phyloP scores from a whole-genome alignment of 331 rosid species.

The Rhamnella rubrinervis region DNA sequence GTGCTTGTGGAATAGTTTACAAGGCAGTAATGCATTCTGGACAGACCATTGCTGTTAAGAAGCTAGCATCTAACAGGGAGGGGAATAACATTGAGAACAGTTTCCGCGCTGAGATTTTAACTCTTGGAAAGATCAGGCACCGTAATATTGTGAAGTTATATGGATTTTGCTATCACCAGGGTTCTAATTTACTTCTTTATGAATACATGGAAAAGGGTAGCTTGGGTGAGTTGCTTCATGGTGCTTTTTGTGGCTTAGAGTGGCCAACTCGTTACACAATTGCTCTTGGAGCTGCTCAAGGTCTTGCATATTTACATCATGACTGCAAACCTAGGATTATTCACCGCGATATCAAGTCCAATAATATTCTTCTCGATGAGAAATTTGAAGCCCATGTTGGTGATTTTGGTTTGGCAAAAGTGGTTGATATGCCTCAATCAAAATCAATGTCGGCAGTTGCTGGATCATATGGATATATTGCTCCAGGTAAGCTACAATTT shows the following conservation, averaged over 20 bases:
- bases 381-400: constrained; percentile 95
- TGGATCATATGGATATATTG: constrained; percentile 97
- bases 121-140: constrained; percentile 93
- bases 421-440: constrained; percentile 95
- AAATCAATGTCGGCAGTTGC: constrained; percentile 98
- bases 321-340: constrained; percentile 94
- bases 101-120: constrained; percentile 83
- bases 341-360: constrained; percentile 96
- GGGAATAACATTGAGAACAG: constrained; percentile 78
- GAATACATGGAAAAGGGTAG: constrained; percentile 94
- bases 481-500: constrained; percentile 72
- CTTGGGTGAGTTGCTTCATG: constrained; percentile 89
- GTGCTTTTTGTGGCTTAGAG: constrained; percentile 58
- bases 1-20: constrained; percentile 95
- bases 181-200: constrained; percentile 83
- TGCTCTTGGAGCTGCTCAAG: constrained; percentile 99
- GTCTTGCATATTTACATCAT: constrained; percentile 95
- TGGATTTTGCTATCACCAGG: constrained; percentile 87
- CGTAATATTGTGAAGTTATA: constrained; percentile 85
- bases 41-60: constrained; percentile 79
- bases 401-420: constrained; percentile 97
- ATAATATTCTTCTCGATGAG: constrained; percentile 85
- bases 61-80: constrained; percentile 82
- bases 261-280: constrained; percentile 84
- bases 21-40: constrained; percentile 78